phyloP scores from a whole-genome alignment of 2,329 filamentous ascomycete genomes.

The Pezicula carpinea region DNA sequence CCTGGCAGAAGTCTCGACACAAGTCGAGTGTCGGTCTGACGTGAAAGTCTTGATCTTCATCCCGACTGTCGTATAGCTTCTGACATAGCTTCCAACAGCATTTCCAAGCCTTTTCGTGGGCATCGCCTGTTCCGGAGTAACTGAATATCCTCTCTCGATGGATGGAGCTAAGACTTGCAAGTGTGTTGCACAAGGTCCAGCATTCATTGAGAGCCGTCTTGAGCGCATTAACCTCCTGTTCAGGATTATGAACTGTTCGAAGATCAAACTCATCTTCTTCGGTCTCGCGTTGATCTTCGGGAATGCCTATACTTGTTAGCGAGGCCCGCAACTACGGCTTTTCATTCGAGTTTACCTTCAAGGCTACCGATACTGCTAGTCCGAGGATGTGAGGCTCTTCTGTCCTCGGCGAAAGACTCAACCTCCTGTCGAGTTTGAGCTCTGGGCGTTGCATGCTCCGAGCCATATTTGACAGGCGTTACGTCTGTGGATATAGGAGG shows the following conservation, averaged over 20 bases:
- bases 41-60: slow-evolving; percentile 64
- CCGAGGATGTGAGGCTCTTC: slow-evolving; percentile 42
- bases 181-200: slow-evolving; percentile 90
- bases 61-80: slow-evolving; percentile 75
- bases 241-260: slow-evolving; percentile 38
- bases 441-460: slow-evolving; percentile 70
- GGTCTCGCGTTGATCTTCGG: slow-evolving; percentile 41
- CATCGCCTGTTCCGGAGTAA: slow-evolving; percentile 67
- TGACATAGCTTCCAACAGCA: slow-evolving; percentile 93
- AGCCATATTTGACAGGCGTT: slow-evolving; percentile 58
- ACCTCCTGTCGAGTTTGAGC: slow-evolving; percentile 80
- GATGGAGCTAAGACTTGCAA: slow-evolving; percentile 78
- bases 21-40: slow-evolving; percentile 76
- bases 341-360: slow-evolving; percentile 54
- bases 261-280: slow-evolving; percentile 47
- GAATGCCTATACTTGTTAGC: slow-evolving; percentile 29
- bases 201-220: slow-evolving; percentile 77
- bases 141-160: slow-evolving; percentile 77
- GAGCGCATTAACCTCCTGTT: slow-evolving; percentile 63
- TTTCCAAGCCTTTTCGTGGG: slow-evolving; percentile 86
- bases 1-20: slow-evolving; percentile 87
- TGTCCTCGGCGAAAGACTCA: slow-evolving; percentile 47
- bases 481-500: slow-evolving; percentile 76
- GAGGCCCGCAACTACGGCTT: slow-evolving; percentile 8
- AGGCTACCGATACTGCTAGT: slow-evolving; percentile 70